Conservation (phyloP, 2,329 filamentous ascomycete species). For the Xylaria sp. region DNA sequence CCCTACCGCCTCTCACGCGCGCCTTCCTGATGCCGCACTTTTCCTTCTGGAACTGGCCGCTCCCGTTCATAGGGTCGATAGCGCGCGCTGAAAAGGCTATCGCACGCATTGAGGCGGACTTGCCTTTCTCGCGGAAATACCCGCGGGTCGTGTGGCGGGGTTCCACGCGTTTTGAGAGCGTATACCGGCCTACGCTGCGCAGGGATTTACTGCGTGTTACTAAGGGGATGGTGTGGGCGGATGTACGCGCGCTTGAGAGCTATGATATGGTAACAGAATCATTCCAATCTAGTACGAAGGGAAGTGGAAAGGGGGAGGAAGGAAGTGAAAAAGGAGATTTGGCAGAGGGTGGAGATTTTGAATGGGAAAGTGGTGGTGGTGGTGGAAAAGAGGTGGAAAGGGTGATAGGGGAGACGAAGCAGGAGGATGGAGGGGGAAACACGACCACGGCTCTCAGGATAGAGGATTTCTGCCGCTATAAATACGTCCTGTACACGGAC, state of each 20-base stretch:
- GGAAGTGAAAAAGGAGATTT: background rate
- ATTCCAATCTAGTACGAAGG: background rate
- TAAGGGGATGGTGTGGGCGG: conserved; percentile 7
- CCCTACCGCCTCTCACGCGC: conserved; percentile 9
- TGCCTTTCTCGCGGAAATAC: conserved; percentile 12
- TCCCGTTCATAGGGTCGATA: conserved; percentile 13
- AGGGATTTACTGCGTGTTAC: conserved; percentile 5
- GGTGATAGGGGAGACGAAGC: background rate
- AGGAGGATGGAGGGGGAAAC: background rate
- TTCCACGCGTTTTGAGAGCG: conserved; percentile 9
- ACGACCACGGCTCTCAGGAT: conserved; percentile 7
- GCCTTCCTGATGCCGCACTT: conserved; percentile 23
- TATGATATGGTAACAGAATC: background rate
- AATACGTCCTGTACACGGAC: conserved; percentile 19
- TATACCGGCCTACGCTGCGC: conserved; percentile 11
- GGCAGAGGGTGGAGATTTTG: no score
- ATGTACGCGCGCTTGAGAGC: conserved; percentile 14
- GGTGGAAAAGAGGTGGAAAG: background rate
- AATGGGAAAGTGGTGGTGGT: no score
- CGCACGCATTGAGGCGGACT: background rate
- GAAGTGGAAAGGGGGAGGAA: background rate
- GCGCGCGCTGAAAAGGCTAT: conserved; percentile 7
- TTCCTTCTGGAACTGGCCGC: conserved; percentile 19
- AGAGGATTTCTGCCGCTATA: conserved; percentile 25
- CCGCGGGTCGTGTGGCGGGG: conserved; percentile 18